phyloP scores from a whole-genome alignment of 2,329 filamentous ascomycete genomes.

The Torrubiella hemipterigena region DNA sequence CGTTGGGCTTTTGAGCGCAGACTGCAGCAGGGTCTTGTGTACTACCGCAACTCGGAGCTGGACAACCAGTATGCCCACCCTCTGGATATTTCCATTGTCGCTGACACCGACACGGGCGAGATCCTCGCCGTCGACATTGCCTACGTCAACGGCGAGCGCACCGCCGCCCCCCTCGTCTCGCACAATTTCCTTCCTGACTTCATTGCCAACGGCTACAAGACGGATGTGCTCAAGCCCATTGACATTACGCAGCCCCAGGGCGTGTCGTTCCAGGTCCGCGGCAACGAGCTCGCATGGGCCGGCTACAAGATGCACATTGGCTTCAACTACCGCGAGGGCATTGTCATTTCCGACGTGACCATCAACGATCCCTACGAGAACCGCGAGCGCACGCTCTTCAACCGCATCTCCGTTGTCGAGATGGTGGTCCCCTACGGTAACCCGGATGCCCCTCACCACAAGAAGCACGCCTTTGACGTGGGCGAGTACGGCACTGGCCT shows the following conservation, averaged over 20 bases:
- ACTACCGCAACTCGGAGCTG: constrained; percentile 61
- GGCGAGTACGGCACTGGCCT: constrained; percentile 55
- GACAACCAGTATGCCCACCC: constrained; percentile 53
- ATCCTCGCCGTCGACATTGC: constrained; percentile 30
- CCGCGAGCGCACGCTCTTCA: constrained; percentile 45
- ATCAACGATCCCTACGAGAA: constrained; percentile 40
- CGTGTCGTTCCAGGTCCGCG: constrained; percentile 31
- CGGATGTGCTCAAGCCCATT: constrained; percentile 23
- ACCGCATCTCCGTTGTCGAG: constrained; percentile 55
- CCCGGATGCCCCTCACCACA: constrained; percentile 48
- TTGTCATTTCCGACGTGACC: constrained; percentile 56
- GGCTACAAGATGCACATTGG: constrained; percentile 61
- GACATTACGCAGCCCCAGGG: constrained; percentile 27
- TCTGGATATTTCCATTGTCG: constrained; percentile 33
- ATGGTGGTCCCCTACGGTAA: constrained; percentile 63
- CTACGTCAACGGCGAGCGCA: constrained; percentile 31
- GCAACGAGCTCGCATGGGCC: constrained; percentile 42
- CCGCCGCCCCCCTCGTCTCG: constrained; percentile 27
- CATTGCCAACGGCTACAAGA: constrained; percentile 20
- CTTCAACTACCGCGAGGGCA: constrained; percentile 60
- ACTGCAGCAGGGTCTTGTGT: constrained; percentile 72
- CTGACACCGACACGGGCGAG: constrained; percentile 34
- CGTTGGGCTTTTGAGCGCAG: constrained; percentile 61
- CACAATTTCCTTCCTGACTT: constrained; percentile 25
- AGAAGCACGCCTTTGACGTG: constrained; percentile 59